phyloP scores from a whole-genome alignment of 352 stramenopile species.

The Phytophthora ohioensis region DNA sequence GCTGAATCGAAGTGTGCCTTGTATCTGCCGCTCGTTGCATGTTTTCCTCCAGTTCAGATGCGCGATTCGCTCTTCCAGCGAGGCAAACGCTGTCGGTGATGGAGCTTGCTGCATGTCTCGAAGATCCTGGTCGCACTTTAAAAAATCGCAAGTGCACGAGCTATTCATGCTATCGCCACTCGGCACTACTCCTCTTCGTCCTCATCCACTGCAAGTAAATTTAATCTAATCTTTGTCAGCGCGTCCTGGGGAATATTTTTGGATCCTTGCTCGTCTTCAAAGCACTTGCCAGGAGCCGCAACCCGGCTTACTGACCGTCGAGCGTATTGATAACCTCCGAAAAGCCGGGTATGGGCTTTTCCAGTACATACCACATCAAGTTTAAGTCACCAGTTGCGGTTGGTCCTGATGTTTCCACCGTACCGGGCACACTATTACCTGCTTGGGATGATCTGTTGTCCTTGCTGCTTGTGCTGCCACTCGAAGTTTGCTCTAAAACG shows the following conservation, averaged over 20 bases:
- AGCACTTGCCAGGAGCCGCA: not conserved
- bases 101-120: slow-evolving; percentile 27
- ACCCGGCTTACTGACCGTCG: not conserved
- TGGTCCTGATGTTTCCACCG: not conserved
- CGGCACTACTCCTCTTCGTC: slow-evolving; percentile 14
- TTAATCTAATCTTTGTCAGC: not conserved
- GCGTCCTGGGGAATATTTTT: slow-evolving; percentile 41
- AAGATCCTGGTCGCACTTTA: not conserved
- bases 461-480: not conserved
- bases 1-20: slow-evolving; percentile 59
- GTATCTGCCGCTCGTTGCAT: slow-evolving; percentile 78
- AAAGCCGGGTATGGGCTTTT: slow-evolving; percentile 56
- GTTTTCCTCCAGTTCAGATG: slow-evolving; percentile 79
- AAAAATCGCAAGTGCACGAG: slow-evolving; percentile 15
- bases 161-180: not conserved
- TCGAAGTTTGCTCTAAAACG: not conserved
- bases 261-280: slow-evolving; percentile 34
- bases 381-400: slow-evolving; percentile 4
- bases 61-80: slow-evolving; percentile 70
- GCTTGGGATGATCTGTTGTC: not conserved
- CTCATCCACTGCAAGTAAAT: slow-evolving; percentile 5
- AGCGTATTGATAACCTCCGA: slow-evolving; percentile 33
- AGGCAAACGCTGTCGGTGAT: slow-evolving; percentile 50
- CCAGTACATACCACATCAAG: slow-evolving; percentile 58
- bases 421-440: not conserved